Evolutionary conservation across 1,284 basidiomycete species (phyloP).

Genomic region (Cutaneotrichosporon sp.): DNA sequence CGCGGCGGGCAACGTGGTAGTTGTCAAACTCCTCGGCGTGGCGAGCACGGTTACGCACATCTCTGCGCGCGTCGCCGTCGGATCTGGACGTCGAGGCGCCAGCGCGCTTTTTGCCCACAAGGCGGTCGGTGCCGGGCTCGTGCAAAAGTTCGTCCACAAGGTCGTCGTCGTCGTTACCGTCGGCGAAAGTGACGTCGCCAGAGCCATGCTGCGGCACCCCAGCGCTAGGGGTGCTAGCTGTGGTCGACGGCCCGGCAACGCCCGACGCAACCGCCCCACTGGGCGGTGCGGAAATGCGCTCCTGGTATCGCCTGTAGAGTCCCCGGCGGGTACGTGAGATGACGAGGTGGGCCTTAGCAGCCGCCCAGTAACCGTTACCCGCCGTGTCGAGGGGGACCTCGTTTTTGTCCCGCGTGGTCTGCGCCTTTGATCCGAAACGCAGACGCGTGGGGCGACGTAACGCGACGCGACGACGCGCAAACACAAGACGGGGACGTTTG

Average conservation of each 20-base stretch:
- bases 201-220: too few species aligned
- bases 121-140: conserved; percentile 9
- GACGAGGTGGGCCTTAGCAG: neutral
- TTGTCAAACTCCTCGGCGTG: neutral
- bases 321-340: neutral
- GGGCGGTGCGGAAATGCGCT: neutral
- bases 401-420: neutral
- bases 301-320: conserved; percentile 1
- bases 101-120: neutral
- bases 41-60: neutral
- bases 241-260: neutral
- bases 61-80: neutral
- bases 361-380: neutral
- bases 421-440: neutral
- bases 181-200: neutral
- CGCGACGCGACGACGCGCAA: neutral
- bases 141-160: conserved; percentile 6
- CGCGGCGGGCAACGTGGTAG: neutral
- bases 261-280: neutral
- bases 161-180: neutral
- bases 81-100: neutral
- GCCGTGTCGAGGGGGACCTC: neutral
- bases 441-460: neutral
- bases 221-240: too few species aligned
- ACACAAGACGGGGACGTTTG: neutral